Base-by-base conservation (phyloP, 2,329 filamentous ascomycete genomes). In the Fusarium udum region DNA sequence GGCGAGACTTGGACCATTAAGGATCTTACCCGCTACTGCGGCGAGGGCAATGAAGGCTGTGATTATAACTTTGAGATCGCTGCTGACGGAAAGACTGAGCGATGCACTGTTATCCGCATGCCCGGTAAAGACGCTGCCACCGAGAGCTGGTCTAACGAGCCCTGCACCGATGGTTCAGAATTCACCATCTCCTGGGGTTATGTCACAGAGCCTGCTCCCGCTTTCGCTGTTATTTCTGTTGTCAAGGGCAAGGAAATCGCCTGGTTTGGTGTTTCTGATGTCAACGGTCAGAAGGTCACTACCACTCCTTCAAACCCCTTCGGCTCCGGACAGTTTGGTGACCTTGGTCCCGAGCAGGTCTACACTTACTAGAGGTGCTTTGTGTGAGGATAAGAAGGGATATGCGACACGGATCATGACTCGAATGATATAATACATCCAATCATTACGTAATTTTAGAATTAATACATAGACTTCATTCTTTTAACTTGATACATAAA, bases 311-410 rank as follows among this genome's bases (percentile, higher is more conserved):
- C 69, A 0, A 63, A 31, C 28, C 73, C 73, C 18, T 71, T 75
- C 10, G 73, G 73, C 4, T 75, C 73, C 0, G 72, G 72, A 37
- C 1, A 69, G 6, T 75, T 56, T 5, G 73, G 66, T 1, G 40
- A 68, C 20, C 61, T 75, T 36, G 73, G 72, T 6, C 66, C 72
- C 34, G 51, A 75, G 15, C 69, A 73, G 43, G 73, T 75, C 9
- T 75, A 75, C 18, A 75, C 73, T 14, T 75, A 75, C 39, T 73
- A 69, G 11, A 32, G 3, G n/a, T n/a, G n/a, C n/a, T n/a, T n/a
- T n/a, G 3, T 2, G 11, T 5, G 5, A 31, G 28, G 22, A 18
- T 14, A 6, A 18, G 22, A 7, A 10, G 32, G 15, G 22, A 4
- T 18, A 32, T 6, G 6, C 22, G 22, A 24, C 11, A 45, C 11